phyloP scores from a whole-genome alignment of 2,329 filamentous ascomycete species.

The Penicillium sp. region DNA sequence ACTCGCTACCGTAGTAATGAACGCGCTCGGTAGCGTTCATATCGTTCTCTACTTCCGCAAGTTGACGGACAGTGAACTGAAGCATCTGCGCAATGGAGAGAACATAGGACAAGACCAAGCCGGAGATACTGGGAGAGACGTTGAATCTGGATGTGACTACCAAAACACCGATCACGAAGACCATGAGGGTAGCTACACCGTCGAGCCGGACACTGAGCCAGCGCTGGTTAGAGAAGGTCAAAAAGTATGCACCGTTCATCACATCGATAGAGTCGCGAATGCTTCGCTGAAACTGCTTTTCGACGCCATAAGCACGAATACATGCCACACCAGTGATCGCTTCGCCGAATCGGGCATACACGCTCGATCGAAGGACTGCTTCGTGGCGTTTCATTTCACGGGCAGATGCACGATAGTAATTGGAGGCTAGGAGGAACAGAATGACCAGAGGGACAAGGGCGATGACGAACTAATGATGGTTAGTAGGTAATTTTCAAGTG shows the following conservation, averaged over 20 bases:
- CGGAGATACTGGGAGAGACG: constrained; percentile 80
- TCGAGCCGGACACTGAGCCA: constrained; percentile 89
- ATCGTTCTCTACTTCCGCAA: constrained; percentile 94
- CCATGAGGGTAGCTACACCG: constrained; percentile 76
- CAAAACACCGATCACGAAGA: constrained; percentile 85
- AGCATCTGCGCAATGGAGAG: constrained; percentile 92
- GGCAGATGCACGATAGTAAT: constrained; percentile 87
- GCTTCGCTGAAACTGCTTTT: constrained; percentile 70
- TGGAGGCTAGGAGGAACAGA: constrained; percentile 77
- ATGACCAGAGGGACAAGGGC: constrained; percentile 69
- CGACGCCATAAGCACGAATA: constrained; percentile 85
- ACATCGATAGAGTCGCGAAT: constrained; percentile 76
- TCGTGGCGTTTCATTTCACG: constrained; percentile 95
- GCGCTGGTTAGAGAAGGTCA: constrained; percentile 93
- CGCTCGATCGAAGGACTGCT: constrained; percentile 78
- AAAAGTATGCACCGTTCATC: constrained; percentile 92
- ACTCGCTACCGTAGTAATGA: constrained; percentile 80
- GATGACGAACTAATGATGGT: constrained; percentile 59
- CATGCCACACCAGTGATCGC: constrained; percentile 74
- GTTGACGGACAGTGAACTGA: constrained; percentile 89
- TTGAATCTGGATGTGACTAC: constrained; percentile 89
- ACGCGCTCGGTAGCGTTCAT: constrained; percentile 97
- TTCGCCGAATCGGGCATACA: constrained; percentile 91
- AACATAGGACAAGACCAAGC: constrained; percentile 90
- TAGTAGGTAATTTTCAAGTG: not conserved